Conservation (phyloP, 768 basidiomycete genomes). For the Obba rivulosa region DNA sequence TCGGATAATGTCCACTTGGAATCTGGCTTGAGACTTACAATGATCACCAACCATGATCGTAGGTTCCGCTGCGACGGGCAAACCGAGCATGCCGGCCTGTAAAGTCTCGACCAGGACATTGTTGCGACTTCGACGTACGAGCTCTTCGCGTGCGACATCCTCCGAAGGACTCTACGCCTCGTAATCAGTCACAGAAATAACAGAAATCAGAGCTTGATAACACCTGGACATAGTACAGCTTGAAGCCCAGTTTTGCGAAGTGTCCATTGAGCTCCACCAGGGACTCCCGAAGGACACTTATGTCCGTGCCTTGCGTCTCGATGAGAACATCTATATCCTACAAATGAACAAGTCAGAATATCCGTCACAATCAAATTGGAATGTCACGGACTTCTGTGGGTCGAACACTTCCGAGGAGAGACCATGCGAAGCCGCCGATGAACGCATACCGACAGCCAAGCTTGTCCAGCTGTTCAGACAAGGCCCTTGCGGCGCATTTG, state of each 20-base stretch:
- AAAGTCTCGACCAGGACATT: conserved; percentile 8
- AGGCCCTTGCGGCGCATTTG: conserved; percentile 2
- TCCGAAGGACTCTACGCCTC: neutral
- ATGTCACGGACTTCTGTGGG: conserved; percentile 3
- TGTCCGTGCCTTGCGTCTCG: neutral
- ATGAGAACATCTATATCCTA: conserved; percentile 9
- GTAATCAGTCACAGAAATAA: neutral
- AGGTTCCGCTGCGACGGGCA: neutral
- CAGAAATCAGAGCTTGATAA: neutral
- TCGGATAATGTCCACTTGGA: neutral
- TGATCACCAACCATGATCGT: neutral
- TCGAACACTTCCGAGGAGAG: conserved; percentile 7
- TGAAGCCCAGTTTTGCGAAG: conserved; percentile 1
- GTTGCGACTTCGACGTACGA: neutral
- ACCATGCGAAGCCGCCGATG: conserved; percentile 11
- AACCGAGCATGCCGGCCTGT: neutral
- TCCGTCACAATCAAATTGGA: too few relatives aligned
- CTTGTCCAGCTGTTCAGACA: conserved; percentile 1
- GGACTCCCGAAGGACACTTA: neutral
- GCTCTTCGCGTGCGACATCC: neutral
- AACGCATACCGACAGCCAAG: conserved; percentile 5
- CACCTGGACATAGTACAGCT: conserved; percentile 5
- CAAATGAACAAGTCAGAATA: neutral
- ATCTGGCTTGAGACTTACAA: neutral
- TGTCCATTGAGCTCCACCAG: neutral